Evolutionary conservation across 371 early-diverging fungal species (phyloP), one percentile per base, ranked within the genome.

Genomic region (Choanephora cucurbitarum): DNA sequence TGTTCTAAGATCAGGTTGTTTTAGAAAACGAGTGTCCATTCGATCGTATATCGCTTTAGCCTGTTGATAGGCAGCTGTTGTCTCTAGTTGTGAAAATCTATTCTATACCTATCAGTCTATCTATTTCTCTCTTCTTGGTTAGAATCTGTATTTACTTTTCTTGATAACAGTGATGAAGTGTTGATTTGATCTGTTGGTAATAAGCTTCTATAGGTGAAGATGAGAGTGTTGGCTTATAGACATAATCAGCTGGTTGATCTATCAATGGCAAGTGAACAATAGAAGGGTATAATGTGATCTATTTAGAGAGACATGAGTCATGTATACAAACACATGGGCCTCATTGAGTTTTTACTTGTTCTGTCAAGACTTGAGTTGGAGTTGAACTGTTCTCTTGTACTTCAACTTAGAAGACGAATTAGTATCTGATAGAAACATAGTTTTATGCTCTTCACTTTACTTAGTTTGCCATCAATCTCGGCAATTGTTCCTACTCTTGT

Each of bases 211-310:
- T 39, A 22, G 39, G 28, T 5, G 28, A 28, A 28, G 28, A 7
- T 28, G 28, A 7, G 3, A 7, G 28, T 28, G 32, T 23, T 43
- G 1, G 10, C 33, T 33, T 54, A 24, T 33, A 55, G 11, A 41
- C 42, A 56, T 43, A 58, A 23, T 58, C 47, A 33, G 59, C 17
- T 41, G 23, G 17, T 4, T 44, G 14, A 1, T 21, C 42, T 41
- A 28, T 37, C 18, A 62, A 17, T 19, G 45, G 23, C 24, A 52
- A 28, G 19, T 52, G 39, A 15, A 39, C 18, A 40, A 67, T 62
- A 28, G 62, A 58, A 58, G 67, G 59, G 55, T 67, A 67, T 50
- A 67, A 32, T 15, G 52, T 52, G 13, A 52, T 49, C 60, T 59
- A 55, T 22, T 21, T 24, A 21, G 43, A 43, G 21, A 39, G 17